Evolutionary conservation across 352 stramenopile species (phyloP), one percentile per base, ranked within the genome.

Genomic region (Plasmopara muralis): DNA sequence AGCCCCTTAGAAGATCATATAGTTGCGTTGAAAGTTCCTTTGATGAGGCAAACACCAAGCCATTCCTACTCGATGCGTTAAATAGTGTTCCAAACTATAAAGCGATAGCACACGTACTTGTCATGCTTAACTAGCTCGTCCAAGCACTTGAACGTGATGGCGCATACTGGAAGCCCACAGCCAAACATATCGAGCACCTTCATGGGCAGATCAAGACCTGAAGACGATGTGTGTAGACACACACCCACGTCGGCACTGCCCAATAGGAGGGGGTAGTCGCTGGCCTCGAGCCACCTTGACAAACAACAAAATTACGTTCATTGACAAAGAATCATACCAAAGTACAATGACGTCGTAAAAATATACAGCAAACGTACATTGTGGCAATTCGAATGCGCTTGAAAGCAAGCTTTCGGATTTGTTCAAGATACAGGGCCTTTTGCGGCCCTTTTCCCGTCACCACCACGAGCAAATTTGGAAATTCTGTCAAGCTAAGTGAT

Each of bases 121-220:
- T 87, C 78, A 74, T 99, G 87, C 57, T 94, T 63, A 9, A 99
- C 95, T 9, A 99, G 86, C 66, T 99, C 97, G 29, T 72, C 62
- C n/a, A 99, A 67, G 57, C 93, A 98, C 47, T 87, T 71, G 77
- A 98, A 99, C 38, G 71, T 73, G 30, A 98, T 82, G 4, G 96
- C 97, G 61, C 94, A 98, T 0, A 99, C 97, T 14, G 97, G 97
- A 33, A 99, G 74, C 12, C 85, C 81, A 53, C 88, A 97, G 33
- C 97, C 97, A 79, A 99, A 99, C 91, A 99, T 98, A 72, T 99
- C 97, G 31, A 99, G 73, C 40, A 99, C 95, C 55, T 99, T 99
- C 96, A 99, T 99, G 5, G 97, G 97, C 39, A 99, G 69, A 71
- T 99, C 97, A 31, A 99, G 68, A 0, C 96, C 97, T 5, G 88